Percentiles rank a stretch among this genome's conserved stretches.
Evolutionary conservation across 2,329 filamentous ascomycete genomes (phyloP).

Genomic region (Penicillium sp.): DNA sequence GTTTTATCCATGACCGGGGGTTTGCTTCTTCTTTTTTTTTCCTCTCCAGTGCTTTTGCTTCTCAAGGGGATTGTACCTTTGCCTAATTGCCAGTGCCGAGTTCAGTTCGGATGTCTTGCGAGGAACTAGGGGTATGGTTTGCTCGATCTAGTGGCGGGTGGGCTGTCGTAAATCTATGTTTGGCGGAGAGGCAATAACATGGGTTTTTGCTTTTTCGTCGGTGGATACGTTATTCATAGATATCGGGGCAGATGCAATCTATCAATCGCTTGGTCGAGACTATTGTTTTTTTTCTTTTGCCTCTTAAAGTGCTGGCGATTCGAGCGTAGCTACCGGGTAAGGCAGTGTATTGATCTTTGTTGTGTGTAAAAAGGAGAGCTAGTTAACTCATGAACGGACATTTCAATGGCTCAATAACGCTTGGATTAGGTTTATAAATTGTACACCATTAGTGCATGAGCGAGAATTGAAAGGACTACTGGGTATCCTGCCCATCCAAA

Average conservation of each 20-base stretch:
- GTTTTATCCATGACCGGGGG: conserved; percentile 7
- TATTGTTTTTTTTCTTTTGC: not conserved
- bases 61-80: conserved; percentile 13
- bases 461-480: not conserved
- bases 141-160: conserved; percentile 6
- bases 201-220: conserved; percentile 1
- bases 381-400: not conserved
- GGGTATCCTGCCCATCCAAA: not conserved
- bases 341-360: too few relatives aligned
- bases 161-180: conserved; percentile 13
- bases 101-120: not conserved
- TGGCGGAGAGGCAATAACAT: not conserved
- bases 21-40: conserved; percentile 3
- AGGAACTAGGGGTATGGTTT: conserved; percentile 4
- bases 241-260: conserved; percentile 14
- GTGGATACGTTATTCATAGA: conserved; percentile 11
- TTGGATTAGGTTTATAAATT: conserved; percentile 3
- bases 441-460: conserved; percentile 6
- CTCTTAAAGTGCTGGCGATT: too few relatives aligned
- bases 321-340: too few relatives aligned
- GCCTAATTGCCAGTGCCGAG: not conserved
- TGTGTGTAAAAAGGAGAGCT: not conserved
- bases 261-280: conserved; percentile 14
- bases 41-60: conserved; percentile 12
- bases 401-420: conserved; percentile 4